These are phyloP conservation scores for Cardiospermum halicacabum DNA, from an alignment of 345 rosid species.

Conservation along the genomic window DNA sequence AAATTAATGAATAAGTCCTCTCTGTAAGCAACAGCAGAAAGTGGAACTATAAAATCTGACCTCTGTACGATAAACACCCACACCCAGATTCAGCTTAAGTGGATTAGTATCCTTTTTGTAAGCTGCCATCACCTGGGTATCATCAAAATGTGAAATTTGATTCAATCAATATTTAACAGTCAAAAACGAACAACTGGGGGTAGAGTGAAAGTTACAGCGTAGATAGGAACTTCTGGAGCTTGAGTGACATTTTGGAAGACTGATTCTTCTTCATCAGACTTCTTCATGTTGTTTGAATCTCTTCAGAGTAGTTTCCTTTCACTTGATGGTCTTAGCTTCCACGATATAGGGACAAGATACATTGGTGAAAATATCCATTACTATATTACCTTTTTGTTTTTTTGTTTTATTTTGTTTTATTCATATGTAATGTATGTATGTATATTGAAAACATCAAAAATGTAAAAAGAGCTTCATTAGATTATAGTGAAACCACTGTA, in stretches of 20 bases:
- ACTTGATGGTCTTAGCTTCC: constrained; percentile 11
- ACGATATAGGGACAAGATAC: too few species aligned
- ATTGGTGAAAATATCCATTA: too few species aligned
- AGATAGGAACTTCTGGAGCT: constrained; percentile 44
- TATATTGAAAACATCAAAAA: too few species aligned
- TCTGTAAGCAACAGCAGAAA: background rate
- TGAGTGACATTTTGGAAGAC: constrained; percentile 28
- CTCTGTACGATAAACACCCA: constrained; percentile 65
- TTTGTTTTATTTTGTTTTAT: too few species aligned
- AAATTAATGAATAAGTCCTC: background rate
- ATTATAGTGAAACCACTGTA: too few species aligned
- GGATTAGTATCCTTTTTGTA: constrained; percentile 55
- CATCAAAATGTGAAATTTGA: background rate
- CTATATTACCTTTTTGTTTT: too few species aligned
- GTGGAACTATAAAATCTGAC: constrained; percentile 22
- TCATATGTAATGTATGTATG: too few species aligned
- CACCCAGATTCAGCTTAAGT: constrained; percentile 53
- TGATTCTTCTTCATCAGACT: constrained; percentile 21
- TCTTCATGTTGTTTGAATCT: background rate
- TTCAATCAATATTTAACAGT: background rate
- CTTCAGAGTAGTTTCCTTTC: too few species aligned
- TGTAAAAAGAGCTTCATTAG: too few species aligned
- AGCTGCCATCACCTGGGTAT: constrained; percentile 39
- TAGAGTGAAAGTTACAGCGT: constrained; percentile 24
- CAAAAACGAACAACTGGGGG: background rate